Base-by-base conservation (phyloP, 306 rosid species). In the Macrotyloma uniflorum region DNA sequence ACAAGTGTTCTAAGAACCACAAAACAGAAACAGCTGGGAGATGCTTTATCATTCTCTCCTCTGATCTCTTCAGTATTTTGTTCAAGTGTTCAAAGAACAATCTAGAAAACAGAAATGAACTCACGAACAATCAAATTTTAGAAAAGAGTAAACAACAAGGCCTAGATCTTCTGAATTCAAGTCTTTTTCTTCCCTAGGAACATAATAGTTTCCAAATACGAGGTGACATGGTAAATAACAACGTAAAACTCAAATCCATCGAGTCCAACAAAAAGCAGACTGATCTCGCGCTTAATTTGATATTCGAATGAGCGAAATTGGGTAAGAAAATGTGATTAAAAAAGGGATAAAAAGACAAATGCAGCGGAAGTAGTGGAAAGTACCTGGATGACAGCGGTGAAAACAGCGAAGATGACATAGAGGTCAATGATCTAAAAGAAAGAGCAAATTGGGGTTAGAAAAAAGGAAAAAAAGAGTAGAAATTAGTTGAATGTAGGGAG, bases 371-470 rank as follows among this genome's bases (percentile, higher is more conserved):
- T 42, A n/a, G 18, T 42, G 58, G 0, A 58, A 9, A 15, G 28
- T 70, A 91, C 99, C 99, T 96, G 98, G 73, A 96, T 86, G 75
- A 86, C 79, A 40, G 99, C 94, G 8, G 98, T 91, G 86, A 80
- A 79, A 3, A 96, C 86, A 16, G 99, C 93, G 72, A 80, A 96
- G 22, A 74, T 77, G 20, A 89, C 93, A 32, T 91, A 96, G 62
- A 93, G 93, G 85, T 96, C 99, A 54, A 95, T 93, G 86, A 95
- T 75, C 98, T 95, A 90, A 16, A 38, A 18, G 12, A 69, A 62
- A 62, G 30, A 72, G 18, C 33, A 36, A n/a, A 81, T 0, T 43
- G 47, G 42, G 63, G 79, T 84, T 50, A 78, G 68, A 40, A 51
- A 78, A 65, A 70, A 65, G 58, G 42, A 11, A 8, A 40, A 45